phyloP scores from a whole-genome alignment of 192 early-diverging fungal species.

The Entomortierella chlamydospora region DNA sequence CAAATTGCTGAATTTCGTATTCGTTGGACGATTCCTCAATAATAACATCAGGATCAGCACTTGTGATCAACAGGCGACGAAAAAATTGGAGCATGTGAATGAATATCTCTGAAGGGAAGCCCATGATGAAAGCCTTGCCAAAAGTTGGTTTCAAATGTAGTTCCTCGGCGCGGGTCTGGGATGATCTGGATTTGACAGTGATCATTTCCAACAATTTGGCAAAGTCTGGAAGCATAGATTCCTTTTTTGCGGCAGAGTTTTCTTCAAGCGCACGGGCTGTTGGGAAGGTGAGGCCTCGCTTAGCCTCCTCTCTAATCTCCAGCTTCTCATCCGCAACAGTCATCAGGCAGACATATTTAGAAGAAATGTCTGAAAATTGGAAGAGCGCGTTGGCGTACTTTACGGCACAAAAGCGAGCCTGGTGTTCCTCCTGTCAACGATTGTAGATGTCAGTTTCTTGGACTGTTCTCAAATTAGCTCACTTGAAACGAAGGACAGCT shows the following conservation, averaged over 20 bases:
- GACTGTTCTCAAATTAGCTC: too few species aligned
- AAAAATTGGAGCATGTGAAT: conserved; percentile 71
- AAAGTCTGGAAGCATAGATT: conserved; percentile 44
- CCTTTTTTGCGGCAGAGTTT: conserved; percentile 4
- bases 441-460: neutral
- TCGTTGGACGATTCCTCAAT: conserved; percentile 60
- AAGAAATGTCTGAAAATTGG: conserved; percentile 64
- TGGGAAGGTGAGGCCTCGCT: conserved; percentile 59
- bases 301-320: conserved; percentile 67
- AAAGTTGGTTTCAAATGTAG: conserved; percentile 28
- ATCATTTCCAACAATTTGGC: conserved; percentile 52
- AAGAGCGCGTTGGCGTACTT: conserved; percentile 72
- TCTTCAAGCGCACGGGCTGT: conserved; percentile 18
- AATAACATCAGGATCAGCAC: conserved; percentile 67
- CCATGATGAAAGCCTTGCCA: conserved; percentile 59
- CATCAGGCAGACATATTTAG: conserved; percentile 74
- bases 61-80: conserved; percentile 67
- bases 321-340: conserved; percentile 59
- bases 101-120: conserved; percentile 73
- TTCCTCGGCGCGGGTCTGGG: conserved; percentile 10
- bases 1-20: conserved; percentile 49
- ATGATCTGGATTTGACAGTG: conserved; percentile 31
- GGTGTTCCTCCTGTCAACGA: conserved; percentile 50
- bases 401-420: conserved; percentile 69
- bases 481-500: too few species aligned